A percentile compares a stretch with the other conserved stretches of the same genome.
Evolutionary conservation across 2,329 filamentous ascomycete species (phyloP).

Genomic region (Colletotrichum nymphaeae): DNA sequence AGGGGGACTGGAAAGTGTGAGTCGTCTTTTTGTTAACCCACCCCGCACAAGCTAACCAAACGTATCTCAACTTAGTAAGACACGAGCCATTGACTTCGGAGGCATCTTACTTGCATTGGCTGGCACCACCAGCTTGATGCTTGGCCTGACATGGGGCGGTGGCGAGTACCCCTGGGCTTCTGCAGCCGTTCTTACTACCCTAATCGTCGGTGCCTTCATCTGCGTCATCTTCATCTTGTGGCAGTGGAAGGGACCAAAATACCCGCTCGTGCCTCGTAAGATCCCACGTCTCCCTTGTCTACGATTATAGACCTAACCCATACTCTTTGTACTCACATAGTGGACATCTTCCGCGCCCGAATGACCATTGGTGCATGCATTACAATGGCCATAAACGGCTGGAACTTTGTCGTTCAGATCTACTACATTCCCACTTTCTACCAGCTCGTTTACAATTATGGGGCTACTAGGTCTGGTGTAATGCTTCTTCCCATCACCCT

Average conservation of each 20-base stretch:
- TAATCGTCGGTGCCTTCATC: conserved; percentile 58
- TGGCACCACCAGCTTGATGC: conserved; percentile 57
- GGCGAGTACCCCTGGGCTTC: conserved; percentile 68
- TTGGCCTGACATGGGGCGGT: conserved; percentile 70
- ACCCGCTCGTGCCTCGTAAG: conserved; percentile 59
- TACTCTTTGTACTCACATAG: conserved; percentile 46
- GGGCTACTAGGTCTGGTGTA: conserved; percentile 52
- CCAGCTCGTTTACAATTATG: conserved; percentile 57
- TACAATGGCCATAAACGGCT: conserved; percentile 69
- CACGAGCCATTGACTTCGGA: conserved; percentile 61
- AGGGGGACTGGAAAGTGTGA: conserved; percentile 61
- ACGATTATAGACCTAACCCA: conserved; percentile 10
- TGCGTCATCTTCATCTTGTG: conserved; percentile 59
- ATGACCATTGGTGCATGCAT: conserved; percentile 67
- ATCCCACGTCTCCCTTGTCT: background rate
- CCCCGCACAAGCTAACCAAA: background rate
- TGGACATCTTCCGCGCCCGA: conserved; percentile 61
- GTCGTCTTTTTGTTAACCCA: conserved; percentile 25
- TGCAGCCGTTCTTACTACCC: conserved; percentile 62
- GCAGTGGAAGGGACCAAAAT: conserved; percentile 61
- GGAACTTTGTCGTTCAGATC: conserved; percentile 69
- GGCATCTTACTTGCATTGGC: conserved; percentile 47
- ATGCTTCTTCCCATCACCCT: conserved; percentile 57
- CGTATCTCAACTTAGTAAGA: conserved; percentile 46
- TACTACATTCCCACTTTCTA: conserved; percentile 61